Percentiles rank a stretch among this genome's conserved stretches.
phyloP scores from a whole-genome alignment of 495 filamentous ascomycete genomes.

The Penicillium waksmanii region DNA sequence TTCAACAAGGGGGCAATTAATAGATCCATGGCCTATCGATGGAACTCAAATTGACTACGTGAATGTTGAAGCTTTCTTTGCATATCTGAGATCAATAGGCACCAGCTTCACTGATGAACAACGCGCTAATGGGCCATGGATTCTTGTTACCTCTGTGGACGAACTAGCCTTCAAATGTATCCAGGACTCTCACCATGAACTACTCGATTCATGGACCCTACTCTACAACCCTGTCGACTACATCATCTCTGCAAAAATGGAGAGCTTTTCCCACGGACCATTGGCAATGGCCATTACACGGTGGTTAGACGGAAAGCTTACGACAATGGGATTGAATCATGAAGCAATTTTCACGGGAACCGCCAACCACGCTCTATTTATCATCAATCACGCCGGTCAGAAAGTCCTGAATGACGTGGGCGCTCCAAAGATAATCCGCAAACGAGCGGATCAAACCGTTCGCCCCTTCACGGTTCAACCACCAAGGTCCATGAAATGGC shows the following conservation, averaged over 20 bases:
- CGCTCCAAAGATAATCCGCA: not conserved
- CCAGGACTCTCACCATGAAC: not conserved
- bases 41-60: too few species aligned
- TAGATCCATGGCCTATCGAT: too few species aligned
- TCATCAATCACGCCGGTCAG: not conserved
- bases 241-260: not conserved
- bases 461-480: not conserved
- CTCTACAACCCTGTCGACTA: not conserved
- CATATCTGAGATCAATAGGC: not conserved
- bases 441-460: not conserved
- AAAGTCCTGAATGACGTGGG: not conserved
- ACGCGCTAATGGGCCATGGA: constrained; percentile 1
- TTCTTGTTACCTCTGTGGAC: not conserved
- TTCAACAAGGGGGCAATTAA: too few species aligned
- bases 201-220: not conserved
- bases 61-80: too few species aligned
- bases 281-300: not conserved
- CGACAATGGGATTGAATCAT: not conserved
- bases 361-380: not conserved
- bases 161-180: not conserved
- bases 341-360: not conserved
- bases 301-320: not conserved
- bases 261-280: not conserved
- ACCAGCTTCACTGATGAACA: not conserved
- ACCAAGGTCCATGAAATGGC: not conserved